These are phyloP conservation scores for Stagonosporopsis rhizophila DNA, from an alignment of 2,329 filamentous ascomycete species.

Conservation along the genomic window DNA sequence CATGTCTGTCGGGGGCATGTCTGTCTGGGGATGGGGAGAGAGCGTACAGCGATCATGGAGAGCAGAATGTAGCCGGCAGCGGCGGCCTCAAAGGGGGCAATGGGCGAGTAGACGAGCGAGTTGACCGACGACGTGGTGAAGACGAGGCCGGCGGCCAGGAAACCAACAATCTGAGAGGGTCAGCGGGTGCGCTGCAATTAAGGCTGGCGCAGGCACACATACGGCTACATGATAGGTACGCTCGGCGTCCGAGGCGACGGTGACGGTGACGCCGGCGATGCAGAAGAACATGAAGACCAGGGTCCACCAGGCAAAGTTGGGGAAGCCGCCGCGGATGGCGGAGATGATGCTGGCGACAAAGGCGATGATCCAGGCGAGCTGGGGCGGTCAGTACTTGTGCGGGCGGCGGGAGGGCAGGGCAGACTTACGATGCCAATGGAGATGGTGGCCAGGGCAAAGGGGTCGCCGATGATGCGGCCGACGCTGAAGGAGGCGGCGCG, in stretches of 20 bases:
- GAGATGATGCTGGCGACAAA: slow-evolving; percentile 87
- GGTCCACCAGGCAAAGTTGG: slow-evolving; percentile 92
- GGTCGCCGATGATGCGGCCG: slow-evolving; percentile 93
- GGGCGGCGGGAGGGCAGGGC: slow-evolving; percentile 6
- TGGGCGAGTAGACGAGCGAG: slow-evolving; percentile 77
- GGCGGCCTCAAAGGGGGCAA: slow-evolving; percentile 79
- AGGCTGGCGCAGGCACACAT: slow-evolving; percentile 38
- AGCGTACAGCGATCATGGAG: slow-evolving; percentile 86
- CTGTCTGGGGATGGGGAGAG: background rate
- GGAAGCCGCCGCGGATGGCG: slow-evolving; percentile 66
- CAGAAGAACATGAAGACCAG: slow-evolving; percentile 84
- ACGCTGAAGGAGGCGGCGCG: slow-evolving; percentile 66
- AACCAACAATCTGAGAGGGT: slow-evolving; percentile 74
- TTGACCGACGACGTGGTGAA: slow-evolving; percentile 88
- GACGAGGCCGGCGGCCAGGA: slow-evolving; percentile 81
- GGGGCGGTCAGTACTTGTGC: slow-evolving; percentile 27
- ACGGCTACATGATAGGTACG: slow-evolving; percentile 90
- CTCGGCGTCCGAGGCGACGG: slow-evolving; percentile 82
- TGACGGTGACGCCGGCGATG: slow-evolving; percentile 79
- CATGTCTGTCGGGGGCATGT: too few relatives aligned
- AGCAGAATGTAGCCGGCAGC: slow-evolving; percentile 93
- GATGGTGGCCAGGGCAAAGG: slow-evolving; percentile 91
- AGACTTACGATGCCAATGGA: slow-evolving; percentile 89
- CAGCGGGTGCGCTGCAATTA: slow-evolving; percentile 13
- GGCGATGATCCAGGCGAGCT: slow-evolving; percentile 95